A percentile compares a stretch with the other conserved stretches of the same genome.
These are phyloP conservation scores for Gryganskiella cystojenkinii DNA, from an alignment of 192 early-diverging fungal genomes.

Conservation along the genomic window DNA sequence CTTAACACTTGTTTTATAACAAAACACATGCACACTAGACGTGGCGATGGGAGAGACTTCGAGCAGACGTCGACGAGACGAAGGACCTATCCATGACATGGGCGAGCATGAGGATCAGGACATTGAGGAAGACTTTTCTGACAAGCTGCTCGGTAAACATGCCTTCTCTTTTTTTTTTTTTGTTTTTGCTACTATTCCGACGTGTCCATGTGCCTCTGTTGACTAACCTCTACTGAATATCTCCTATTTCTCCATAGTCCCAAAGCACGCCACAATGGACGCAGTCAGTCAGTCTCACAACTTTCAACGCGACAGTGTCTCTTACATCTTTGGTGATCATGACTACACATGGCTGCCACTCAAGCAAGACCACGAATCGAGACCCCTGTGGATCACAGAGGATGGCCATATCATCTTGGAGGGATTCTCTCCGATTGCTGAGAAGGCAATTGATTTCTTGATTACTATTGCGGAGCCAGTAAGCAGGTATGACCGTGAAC, in stretches of 20 bases:
- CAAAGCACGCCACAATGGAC: conserved; percentile 47
- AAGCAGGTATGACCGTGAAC: conserved; percentile 72
- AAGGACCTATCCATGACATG: conserved; percentile 45
- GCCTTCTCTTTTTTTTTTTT: not conserved
- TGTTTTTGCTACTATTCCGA: no score
- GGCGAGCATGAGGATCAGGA: conserved; percentile 39
- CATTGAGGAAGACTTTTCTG: conserved; percentile 42
- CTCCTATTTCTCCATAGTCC: conserved; percentile 15
- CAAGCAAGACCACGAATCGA: conserved; percentile 87
- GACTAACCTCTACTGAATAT: not conserved
- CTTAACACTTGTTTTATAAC: no score
- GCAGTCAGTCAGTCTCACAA: conserved; percentile 23
- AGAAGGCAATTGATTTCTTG: conserved; percentile 95
- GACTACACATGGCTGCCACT: conserved; percentile 84
- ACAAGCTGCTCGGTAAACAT: conserved; percentile 34
- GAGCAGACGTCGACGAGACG: conserved; percentile 31
- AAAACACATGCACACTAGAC: no score
- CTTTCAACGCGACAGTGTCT: conserved; percentile 62
- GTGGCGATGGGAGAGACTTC: no score
- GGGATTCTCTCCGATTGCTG: conserved; percentile 96
- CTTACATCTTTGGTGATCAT: conserved; percentile 72
- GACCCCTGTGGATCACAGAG: conserved; percentile 93
- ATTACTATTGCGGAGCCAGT: conserved; percentile 97
- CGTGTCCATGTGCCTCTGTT: no score
- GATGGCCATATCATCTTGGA: conserved; percentile 92